phyloP scores from a whole-genome alignment of 2,329 filamentous ascomycete species.

The Monilinia fructicola region DNA sequence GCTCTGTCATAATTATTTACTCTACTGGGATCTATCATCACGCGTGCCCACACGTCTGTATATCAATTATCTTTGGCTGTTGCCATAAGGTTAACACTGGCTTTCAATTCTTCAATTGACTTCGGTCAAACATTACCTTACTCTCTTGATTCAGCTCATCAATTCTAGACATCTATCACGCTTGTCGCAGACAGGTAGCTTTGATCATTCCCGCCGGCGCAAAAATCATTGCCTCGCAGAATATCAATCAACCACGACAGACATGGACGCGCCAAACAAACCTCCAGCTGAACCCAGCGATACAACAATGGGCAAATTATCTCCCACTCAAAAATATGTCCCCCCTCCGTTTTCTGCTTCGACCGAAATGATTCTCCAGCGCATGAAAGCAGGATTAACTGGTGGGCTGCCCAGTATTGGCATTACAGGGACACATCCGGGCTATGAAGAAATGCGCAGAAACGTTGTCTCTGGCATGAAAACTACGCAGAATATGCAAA shows the following conservation, averaged over 20 bases:
- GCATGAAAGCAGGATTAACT: slow-evolving; percentile 38
- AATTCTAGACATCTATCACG: slow-evolving; percentile 18
- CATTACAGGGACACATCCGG: slow-evolving; percentile 36
- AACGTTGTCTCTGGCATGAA: slow-evolving; percentile 42
- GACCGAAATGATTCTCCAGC: slow-evolving; percentile 43
- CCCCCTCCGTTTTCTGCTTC: slow-evolving; percentile 42
- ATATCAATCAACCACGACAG: slow-evolving; percentile 21
- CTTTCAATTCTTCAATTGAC: slow-evolving; percentile 27
- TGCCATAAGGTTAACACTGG: neutral
- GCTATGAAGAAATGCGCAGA: slow-evolving; percentile 42
- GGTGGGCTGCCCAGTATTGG: slow-evolving; percentile 35
- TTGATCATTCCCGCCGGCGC: slow-evolving; percentile 26
- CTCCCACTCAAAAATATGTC: slow-evolving; percentile 38
- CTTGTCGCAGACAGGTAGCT: slow-evolving; percentile 8
- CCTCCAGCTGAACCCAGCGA: slow-evolving; percentile 24
- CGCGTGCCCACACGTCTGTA: slow-evolving; percentile 21
- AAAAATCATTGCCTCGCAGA: slow-evolving; percentile 27
- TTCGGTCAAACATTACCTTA: slow-evolving; percentile 28
- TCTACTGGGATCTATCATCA: slow-evolving; percentile 16
- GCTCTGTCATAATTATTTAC: neutral
- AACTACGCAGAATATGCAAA: slow-evolving; percentile 41
- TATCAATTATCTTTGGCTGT: slow-evolving; percentile 14
- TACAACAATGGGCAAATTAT: slow-evolving; percentile 28
- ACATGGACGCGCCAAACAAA: slow-evolving; percentile 36
- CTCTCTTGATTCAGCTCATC: slow-evolving; percentile 7